Base-by-base conservation (phyloP, 73 alveolate species). In the Diophrys appendiculata region DNA sequence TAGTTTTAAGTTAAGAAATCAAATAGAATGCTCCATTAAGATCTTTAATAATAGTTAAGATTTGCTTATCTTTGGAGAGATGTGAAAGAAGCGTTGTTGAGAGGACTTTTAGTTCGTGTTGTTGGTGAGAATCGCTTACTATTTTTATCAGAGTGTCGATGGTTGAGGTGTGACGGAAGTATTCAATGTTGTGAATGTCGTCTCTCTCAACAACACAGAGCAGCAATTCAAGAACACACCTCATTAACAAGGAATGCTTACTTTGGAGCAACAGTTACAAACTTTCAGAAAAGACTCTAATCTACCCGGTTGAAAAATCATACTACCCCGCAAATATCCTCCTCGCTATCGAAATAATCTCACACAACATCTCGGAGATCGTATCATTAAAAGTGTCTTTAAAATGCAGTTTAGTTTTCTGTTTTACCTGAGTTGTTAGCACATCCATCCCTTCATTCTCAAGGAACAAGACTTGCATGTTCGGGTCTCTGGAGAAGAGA, bases 401-500 rank as follows among this genome's bases (percentile, higher is more conserved):
- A 33, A 79, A 71, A 72, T 79, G 88, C 23, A 34, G 32, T 18
- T 14, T 29, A 14, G 82, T 29, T 26, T 28, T 32, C 33, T 76
- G 64, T 26, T 83, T 73, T 55, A 83, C 18, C 78, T 65, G 76
- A 3, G 23, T 27, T 0, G 75, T 26, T 64, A 89, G 80, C 28
- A 89, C 78, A 43, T 78, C 71, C 27, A 85, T 74, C 1, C 91
- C 96, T 65, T 79, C 71, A 33, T 72, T 78, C 28, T 70, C 84
- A n/a, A 83, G 64, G 32, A 80, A 34, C 29, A 35, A 34, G 14
- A 79, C 87, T 29, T 83, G 31, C 0, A 89, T 33, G 28, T 54
- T 31, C 29, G 56, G 88, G 27, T 89, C 96, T 80, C 96, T 69
- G 25, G 93, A 71, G 52, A 89, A 78, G 69, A 89, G 86, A 25